These are phyloP conservation scores for Fraxinus excelsior DNA, from an alignment of 257 asterid genomes.

Conservation along the genomic window DNA sequence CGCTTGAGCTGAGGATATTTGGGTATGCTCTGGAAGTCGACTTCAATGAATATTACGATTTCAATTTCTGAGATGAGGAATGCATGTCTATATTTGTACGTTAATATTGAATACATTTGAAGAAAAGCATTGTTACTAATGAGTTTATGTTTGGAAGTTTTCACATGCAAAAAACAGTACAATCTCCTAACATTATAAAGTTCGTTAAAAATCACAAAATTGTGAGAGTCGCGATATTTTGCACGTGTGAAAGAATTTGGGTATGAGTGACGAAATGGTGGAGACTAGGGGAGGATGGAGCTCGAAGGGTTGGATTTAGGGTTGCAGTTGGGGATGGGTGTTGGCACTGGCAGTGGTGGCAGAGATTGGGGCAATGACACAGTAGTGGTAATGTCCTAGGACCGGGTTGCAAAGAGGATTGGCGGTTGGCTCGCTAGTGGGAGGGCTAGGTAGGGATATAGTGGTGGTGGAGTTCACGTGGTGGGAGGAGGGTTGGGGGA, in stretches of 20 bases:
- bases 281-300: not conserved
- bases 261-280: not conserved
- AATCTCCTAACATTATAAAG: not conserved
- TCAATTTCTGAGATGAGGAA: constrained; percentile 5
- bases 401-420: not conserved
- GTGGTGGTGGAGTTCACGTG: too few species aligned
- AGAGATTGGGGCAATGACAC: too few species aligned
- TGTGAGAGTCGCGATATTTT: not conserved
- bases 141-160: not conserved
- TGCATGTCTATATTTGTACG: not conserved
- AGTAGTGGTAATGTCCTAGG: too few species aligned
- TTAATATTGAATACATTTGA: not conserved
- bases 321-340: not conserved
- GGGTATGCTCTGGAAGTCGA: constrained; percentile 26
- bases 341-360: too few species aligned
- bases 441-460: too few species aligned
- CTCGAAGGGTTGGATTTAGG: not conserved
- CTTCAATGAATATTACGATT: constrained; percentile 20
- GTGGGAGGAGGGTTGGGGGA: too few species aligned
- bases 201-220: not conserved
- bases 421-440: not conserved
- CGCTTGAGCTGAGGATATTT: constrained; percentile 41
- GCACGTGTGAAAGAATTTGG: not conserved
- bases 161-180: not conserved
- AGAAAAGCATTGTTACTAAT: not conserved